Percentiles rank a stretch among this genome's conserved stretches.
Evolutionary conservation across 176 grass and related monocot genomes (phyloP).

Genomic region (Lolium perenne): DNA sequence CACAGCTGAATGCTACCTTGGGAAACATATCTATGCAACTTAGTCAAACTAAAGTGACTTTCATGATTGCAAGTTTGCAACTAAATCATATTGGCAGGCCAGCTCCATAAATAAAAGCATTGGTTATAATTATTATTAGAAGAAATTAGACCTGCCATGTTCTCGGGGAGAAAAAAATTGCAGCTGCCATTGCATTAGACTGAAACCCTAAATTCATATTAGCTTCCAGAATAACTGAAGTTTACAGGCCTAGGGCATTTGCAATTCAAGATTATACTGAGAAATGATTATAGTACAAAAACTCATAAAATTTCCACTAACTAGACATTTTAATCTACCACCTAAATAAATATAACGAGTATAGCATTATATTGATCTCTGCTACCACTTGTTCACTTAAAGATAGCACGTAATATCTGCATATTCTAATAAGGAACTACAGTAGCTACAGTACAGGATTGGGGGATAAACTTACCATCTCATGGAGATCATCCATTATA

Average conservation of each 20-base stretch:
- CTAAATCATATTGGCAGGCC: no score
- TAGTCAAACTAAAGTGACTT: neutral
- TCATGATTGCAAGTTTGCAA: neutral
- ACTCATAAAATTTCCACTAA: neutral
- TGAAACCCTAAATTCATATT: no score
- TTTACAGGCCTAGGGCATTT: neutral
- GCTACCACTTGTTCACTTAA: neutral
- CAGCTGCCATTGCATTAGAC: neutral
- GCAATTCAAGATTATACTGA: neutral
- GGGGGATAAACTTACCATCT: constrained; percentile 32
- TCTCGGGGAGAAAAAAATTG: no score
- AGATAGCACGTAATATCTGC: no score
- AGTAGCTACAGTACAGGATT: neutral
- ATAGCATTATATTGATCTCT: neutral
- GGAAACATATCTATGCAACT: neutral
- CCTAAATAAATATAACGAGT: neutral
- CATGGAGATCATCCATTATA: constrained; percentile 44
- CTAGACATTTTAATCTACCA: neutral
- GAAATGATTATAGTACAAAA: neutral
- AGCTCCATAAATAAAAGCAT: no score
- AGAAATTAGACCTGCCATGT: no score
- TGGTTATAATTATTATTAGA: no score
- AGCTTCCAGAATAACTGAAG: neutral
- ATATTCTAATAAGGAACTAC: neutral
- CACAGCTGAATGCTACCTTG: neutral